These are phyloP conservation scores for Lepidium didymum DNA, from an alignment of 345 rosid genomes.

Conservation along the genomic window DNA sequence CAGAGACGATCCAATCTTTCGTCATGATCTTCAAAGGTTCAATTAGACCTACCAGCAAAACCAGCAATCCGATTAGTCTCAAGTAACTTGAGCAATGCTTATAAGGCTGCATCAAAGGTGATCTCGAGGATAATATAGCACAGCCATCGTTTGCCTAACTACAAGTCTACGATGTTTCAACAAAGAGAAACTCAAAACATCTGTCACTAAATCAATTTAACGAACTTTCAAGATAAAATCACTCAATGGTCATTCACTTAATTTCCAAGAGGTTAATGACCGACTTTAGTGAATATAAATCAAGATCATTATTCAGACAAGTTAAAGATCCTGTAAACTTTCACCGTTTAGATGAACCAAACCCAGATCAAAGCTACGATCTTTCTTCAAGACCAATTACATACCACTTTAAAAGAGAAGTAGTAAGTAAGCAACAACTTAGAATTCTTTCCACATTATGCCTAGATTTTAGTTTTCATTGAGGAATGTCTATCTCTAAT, in stretches of 20 bases:
- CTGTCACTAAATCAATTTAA: not conserved
- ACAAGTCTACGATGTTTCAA: not conserved
- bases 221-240: not conserved
- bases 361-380: not conserved
- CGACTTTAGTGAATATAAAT: not conserved
- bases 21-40: slow-evolving; percentile 21
- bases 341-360: not conserved
- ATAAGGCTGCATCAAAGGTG: not conserved
- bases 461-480: not conserved
- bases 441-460: not conserved
- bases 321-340: not conserved
- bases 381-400: not conserved
- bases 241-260: not conserved
- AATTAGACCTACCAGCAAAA: slow-evolving; percentile 15
- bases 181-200: not conserved
- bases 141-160: not conserved
- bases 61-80: not conserved
- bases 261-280: not conserved
- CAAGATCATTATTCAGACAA: not conserved
- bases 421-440: not conserved
- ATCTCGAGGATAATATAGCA: not conserved
- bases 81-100: not conserved
- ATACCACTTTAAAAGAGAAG: not conserved
- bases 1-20: slow-evolving; percentile 8
- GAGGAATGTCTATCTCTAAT: too few relatives aligned